phyloP scores from a whole-genome alignment of 208 protist genomes.

The Acanthamoeba divionensis region DNA sequence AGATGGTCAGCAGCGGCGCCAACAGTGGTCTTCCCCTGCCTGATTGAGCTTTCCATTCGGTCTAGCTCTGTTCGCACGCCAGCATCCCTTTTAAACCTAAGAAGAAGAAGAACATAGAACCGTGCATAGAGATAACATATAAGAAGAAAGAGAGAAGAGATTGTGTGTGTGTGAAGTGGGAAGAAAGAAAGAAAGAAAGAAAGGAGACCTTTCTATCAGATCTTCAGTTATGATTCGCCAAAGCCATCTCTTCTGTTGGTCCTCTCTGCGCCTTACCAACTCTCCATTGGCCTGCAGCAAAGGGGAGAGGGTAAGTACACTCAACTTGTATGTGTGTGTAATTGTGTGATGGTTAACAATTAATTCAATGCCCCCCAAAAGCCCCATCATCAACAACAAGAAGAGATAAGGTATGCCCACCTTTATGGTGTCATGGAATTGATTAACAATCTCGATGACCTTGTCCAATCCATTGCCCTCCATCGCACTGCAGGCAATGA shows the following conservation, averaged over 20 bases:
- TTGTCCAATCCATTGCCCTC: background rate
- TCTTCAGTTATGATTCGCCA: constrained; percentile 40
- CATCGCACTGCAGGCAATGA: background rate
- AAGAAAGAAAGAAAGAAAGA: no score
- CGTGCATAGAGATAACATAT: no score
- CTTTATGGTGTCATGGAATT: background rate
- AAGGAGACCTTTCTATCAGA: no score
- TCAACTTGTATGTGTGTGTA: no score
- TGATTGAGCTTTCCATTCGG: background rate
- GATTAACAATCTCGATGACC: background rate
- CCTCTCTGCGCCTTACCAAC: background rate
- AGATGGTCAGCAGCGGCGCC: constrained; percentile 5
- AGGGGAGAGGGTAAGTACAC: background rate
- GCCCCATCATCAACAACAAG: no score
- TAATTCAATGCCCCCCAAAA: no score
- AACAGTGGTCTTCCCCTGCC: background rate
- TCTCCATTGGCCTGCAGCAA: background rate
- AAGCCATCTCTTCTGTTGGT: constrained; percentile 18
- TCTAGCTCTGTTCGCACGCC: background rate
- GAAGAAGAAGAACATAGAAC: no score
- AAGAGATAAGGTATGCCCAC: background rate
- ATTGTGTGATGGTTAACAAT: no score
- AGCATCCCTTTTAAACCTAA: constrained; percentile 12
- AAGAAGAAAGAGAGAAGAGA: no score
- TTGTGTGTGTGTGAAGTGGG: no score